phyloP scores from a whole-genome alignment of 2,329 filamentous ascomycete species.

The Fusarium sacchari region DNA sequence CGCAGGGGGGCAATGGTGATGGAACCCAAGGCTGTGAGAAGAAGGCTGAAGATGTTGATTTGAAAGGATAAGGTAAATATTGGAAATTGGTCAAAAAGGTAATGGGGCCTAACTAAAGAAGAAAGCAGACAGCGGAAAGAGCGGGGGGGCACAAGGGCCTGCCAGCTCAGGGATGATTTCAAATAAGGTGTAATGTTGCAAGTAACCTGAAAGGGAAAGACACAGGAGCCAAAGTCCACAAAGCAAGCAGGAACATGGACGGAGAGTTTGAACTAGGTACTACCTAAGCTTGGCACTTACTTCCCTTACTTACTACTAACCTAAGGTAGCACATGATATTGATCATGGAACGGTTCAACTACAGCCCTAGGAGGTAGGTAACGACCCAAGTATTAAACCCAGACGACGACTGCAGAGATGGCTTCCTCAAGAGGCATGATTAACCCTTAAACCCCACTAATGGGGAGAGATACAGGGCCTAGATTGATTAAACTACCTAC shows the following conservation, averaged over 20 bases:
- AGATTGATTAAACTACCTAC: neutral
- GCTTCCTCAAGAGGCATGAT: slow-evolving; percentile 6
- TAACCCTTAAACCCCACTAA: neutral
- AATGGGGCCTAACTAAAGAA: slow-evolving; percentile 1
- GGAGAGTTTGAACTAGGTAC: neutral
- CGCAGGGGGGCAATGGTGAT: slow-evolving; percentile 19
- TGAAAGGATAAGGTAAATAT: slow-evolving; percentile 34
- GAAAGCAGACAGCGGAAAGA: slow-evolving; percentile 4
- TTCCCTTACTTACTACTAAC: neutral
- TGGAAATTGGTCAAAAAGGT: slow-evolving; percentile 21
- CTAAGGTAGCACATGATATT: neutral
- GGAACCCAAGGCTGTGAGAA: slow-evolving; percentile 11
- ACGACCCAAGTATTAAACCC: neutral
- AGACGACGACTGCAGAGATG: slow-evolving; percentile 9
- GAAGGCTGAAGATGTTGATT: slow-evolving; percentile 29
- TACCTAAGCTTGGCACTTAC: neutral
- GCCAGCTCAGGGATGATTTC: slow-evolving; percentile 13
- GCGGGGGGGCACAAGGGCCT: slow-evolving; percentile 14
- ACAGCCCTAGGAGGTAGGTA: slow-evolving; percentile 14
- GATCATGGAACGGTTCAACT: neutral
- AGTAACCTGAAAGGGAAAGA: neutral
- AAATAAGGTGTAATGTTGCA: slow-evolving; percentile 7
- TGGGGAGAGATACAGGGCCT: neutral
- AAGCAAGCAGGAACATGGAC: slow-evolving; percentile 3
- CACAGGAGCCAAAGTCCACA: neutral